These are phyloP conservation scores for Aristolochia fimbriata DNA, from an alignment of 164 flowering plant species.

Conservation along the genomic window DNA sequence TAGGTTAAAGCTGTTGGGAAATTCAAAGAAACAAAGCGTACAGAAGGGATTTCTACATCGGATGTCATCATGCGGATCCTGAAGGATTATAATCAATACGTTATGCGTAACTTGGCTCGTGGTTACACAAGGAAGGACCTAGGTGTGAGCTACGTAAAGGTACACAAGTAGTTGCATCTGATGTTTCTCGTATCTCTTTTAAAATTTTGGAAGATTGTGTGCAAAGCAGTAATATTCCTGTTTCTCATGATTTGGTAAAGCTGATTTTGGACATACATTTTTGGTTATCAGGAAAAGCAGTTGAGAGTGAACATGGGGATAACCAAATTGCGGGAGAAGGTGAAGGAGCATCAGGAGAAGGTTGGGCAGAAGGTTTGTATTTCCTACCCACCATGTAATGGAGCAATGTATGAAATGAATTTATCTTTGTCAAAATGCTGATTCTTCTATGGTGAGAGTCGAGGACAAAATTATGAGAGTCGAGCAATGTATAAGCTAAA, in stretches of 20 bases:
- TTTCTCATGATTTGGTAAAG: too few species aligned
- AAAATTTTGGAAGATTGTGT: background rate
- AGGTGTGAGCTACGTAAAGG: slow-evolving; percentile 94
- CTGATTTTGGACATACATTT: background rate
- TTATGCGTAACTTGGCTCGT: slow-evolving; percentile 88
- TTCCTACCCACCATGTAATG: background rate
- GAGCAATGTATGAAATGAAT: too few species aligned
- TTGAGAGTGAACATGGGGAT: slow-evolving; percentile 83
- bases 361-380: slow-evolving; percentile 29
- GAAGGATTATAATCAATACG: slow-evolving; percentile 91
- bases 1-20: slow-evolving; percentile 69
- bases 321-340: slow-evolving; percentile 80
- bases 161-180: slow-evolving; percentile 8
- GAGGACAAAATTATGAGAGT: too few species aligned
- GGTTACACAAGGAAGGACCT: slow-evolving; percentile 94
- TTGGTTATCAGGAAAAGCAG: slow-evolving; percentile 62
- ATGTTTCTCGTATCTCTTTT: background rate
- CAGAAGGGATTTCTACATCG: slow-evolving; percentile 85
- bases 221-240: background rate
- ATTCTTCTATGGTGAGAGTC: too few species aligned
- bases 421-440: too few species aligned
- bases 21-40: slow-evolving; percentile 76
- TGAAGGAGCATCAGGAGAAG: slow-evolving; percentile 90
- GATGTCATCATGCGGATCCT: slow-evolving; percentile 86
- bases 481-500: too few species aligned